Conservation (phyloP, 495 filamentous ascomycete genomes). For the Neurospora terricola region DNA sequence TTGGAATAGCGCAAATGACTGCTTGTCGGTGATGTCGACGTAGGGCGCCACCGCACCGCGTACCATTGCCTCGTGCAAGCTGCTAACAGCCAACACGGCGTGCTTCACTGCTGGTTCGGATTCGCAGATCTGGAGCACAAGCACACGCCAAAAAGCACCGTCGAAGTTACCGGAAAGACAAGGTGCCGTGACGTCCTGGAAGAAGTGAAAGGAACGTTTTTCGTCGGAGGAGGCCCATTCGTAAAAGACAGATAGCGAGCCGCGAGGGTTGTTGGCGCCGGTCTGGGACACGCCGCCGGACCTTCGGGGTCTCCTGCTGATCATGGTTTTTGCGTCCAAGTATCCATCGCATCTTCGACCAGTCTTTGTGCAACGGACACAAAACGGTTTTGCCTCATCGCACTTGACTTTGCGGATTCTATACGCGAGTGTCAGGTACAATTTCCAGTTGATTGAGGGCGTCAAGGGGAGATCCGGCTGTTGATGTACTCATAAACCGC, state of each 20-base stretch:
- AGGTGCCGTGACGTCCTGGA: conserved; percentile 38
- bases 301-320: conserved; percentile 17
- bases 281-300: conserved; percentile 3
- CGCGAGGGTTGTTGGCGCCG: conserved; percentile 6
- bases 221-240: conserved; percentile 25
- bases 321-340: conserved; percentile 20
- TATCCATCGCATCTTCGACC: conserved; percentile 38
- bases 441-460: background rate
- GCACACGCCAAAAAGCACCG: conserved; percentile 44
- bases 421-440: background rate
- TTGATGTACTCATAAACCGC: background rate
- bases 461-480: background rate
- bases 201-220: conserved; percentile 41
- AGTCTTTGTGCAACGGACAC: conserved; percentile 35
- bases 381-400: conserved; percentile 33
- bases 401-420: conserved; percentile 35
- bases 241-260: conserved; percentile 11
- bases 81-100: conserved; percentile 46
- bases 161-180: conserved; percentile 41
- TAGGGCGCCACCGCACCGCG: conserved; percentile 19
- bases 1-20: conserved; percentile 36
- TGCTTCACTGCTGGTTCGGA: conserved; percentile 50
- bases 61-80: conserved; percentile 38
- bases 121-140: conserved; percentile 47
- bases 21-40: conserved; percentile 22